Evolutionary conservation across 192 early-diverging fungal genomes (phyloP), one percentile per base, ranked within the genome.

Genomic region (Phycomyces nitens): DNA sequence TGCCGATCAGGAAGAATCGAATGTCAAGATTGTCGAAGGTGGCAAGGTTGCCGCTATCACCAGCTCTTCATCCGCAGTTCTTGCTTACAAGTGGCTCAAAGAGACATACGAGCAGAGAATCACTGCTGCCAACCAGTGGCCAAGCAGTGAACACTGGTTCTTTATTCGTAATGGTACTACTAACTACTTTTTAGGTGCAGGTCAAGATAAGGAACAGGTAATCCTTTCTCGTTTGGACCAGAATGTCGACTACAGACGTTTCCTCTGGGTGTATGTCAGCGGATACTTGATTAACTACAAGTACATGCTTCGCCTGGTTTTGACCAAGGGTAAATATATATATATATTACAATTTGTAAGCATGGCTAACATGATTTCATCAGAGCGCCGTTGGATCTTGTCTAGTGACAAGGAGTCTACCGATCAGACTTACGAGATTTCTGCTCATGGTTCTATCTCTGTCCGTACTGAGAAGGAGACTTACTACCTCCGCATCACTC

Each of bases 271-370:
- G 0, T 72, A 55, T 27, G 47, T 55, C 24, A 34, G 54, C 34
- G 69, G 69, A 34, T 71, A 65, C 47, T 49, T 71, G n/a, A 54
- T 71, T n/a, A 71, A 71, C 22, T 71, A 71, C 23, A 55, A 57
- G 24, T 42, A 69, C 27, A 52, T 69, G 51, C 60, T 69, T 5
- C 68, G 68, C 12, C 43, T 68, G 23, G 50, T 60, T 29, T 55
- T 42, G 18, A 47, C 49, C 41, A 50, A 58, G 18, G 44, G 44
- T 47, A 47, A 47, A 3, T 3, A 7, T n/a, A 3, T 11, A 3
- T 18, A 47, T 18, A 3, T 47, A 47, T 47, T 47, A n/a, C 12
- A 3, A n/a, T 14, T 47, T 7, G 2, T 11, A 47, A 7, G 12
- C 29, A 34, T n/a, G n/a, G 29, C 29, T 5, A 5, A 34, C 29